phyloP scores from a whole-genome alignment of 805 yeast genomes.

The Hanseniaspora occidentalis region DNA sequence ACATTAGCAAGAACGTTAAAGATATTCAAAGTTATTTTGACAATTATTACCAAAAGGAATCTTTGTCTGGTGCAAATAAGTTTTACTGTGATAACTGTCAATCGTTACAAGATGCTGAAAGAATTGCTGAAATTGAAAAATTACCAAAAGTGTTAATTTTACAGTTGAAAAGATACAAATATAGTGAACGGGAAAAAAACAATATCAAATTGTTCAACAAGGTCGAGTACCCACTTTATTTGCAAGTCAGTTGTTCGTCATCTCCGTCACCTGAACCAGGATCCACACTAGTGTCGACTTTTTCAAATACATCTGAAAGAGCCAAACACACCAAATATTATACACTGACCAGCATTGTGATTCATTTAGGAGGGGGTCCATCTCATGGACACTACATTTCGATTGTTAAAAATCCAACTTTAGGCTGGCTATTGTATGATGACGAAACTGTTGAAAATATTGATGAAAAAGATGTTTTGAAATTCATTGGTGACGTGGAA shows the following conservation, averaged over 20 bases:
- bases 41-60: slow-evolving; percentile 75
- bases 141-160: slow-evolving; percentile 71
- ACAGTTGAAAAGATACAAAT: slow-evolving; percentile 86
- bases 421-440: slow-evolving; percentile 88
- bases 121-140: slow-evolving; percentile 66
- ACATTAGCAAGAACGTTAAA: slow-evolving; percentile 35
- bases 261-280: slow-evolving; percentile 41
- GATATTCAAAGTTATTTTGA: slow-evolving; percentile 63
- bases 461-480: slow-evolving; percentile 67
- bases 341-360: slow-evolving; percentile 75
- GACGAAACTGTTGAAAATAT: slow-evolving; percentile 91
- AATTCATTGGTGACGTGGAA: slow-evolving; percentile 79
- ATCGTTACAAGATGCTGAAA: slow-evolving; percentile 87
- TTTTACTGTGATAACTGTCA: slow-evolving; percentile 87
- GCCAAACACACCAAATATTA: slow-evolving; percentile 47
- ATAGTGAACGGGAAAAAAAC: slow-evolving; percentile 67
- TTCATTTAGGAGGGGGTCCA: slow-evolving; percentile 96
- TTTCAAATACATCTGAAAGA: slow-evolving; percentile 22
- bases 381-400: slow-evolving; percentile 95
- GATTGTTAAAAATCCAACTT: slow-evolving; percentile 59
- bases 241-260: slow-evolving; percentile 60
- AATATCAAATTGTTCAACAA: slow-evolving; percentile 81
- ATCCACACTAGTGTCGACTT: too few relatives aligned
- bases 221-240: slow-evolving; percentile 62
- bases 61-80: slow-evolving; percentile 76